Evolutionary conservation across 768 basidiomycete species (phyloP), one percentile per base, ranked within the genome.

Genomic region (Psilocybe azurescens): DNA sequence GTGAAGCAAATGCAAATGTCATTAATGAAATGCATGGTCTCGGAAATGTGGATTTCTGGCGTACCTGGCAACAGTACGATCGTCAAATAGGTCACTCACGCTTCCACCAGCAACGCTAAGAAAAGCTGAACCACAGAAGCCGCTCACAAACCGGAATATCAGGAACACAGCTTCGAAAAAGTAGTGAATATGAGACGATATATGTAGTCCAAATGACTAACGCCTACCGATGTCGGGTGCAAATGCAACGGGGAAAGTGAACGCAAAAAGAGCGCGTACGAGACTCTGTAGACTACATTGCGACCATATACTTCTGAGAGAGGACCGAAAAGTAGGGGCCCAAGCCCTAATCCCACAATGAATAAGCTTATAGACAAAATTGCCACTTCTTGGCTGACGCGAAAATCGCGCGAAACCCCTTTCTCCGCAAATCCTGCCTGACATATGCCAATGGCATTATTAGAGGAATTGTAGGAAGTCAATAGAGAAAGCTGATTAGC

Each of bases 231-330:
- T 81, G 65, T 91, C 79, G 3, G 86, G 87, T 1, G 90, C 83
- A 62, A 94, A 93, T 1, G 90, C 89, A 5, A 91, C 86, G 0
- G 90, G 89, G 68, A 88, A 89, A 18, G 87, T 85, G 58, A 89
- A 81, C 1, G 84, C 68, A 67, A 90, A 85, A 91, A 88, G 4
- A 85, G 64, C 1, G 76, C 64, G 63, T 88, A 93, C 0, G 89
- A 88, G 2, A 80, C 65, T 11, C 80, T 77, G 70, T 94, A 92
- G 11, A 93, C 82, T 47, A 80, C 70, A 58, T 85, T 87, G 50
- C 88, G 78, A 2, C 93, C 91, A 67, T 87, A 85, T 16, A 90
- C 81, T 65, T 89, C 85, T 18, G 77, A 70, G 13, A 83, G 73
- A 0, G 84, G 81, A 3, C 88, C 84, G 46, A 83, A 77, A 47